Evolutionary conservation across 2,329 filamentous ascomycete species (phyloP).

Genomic region (Neocatenulostroma microsporum): DNA sequence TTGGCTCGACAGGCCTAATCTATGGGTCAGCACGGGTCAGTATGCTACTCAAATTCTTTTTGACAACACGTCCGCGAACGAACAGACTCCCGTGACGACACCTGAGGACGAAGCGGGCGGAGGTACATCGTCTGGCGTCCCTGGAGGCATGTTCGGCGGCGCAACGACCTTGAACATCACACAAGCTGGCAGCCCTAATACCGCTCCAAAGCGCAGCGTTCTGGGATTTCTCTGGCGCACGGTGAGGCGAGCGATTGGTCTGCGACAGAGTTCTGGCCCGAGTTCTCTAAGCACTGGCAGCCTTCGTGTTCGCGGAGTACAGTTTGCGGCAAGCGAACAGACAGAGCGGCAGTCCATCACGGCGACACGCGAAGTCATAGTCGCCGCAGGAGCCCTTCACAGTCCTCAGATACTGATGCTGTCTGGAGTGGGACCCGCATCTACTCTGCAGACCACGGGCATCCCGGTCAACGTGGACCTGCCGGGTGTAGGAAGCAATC

Average conservation of each 20-base stretch:
- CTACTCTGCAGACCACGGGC: conserved; percentile 37
- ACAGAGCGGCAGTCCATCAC: conserved; percentile 15
- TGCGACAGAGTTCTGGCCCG: neutral
- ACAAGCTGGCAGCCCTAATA: neutral
- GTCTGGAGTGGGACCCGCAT: conserved; percentile 50
- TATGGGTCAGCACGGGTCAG: conserved; percentile 30
- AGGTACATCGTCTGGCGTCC: conserved; percentile 12
- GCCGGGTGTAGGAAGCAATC: conserved; percentile 56
- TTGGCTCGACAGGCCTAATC: conserved; percentile 27
- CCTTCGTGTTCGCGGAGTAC: conserved; percentile 14
- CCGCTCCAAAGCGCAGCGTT: neutral
- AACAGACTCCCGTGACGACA: conserved; percentile 9
- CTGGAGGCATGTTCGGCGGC: conserved; percentile 15
- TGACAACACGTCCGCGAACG: conserved; percentile 15
- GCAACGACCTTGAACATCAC: conserved; percentile 11
- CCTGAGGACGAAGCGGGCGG: conserved; percentile 11
- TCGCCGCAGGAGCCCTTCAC: conserved; percentile 25
- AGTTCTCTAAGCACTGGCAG: neutral
- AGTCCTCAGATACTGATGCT: conserved; percentile 28
- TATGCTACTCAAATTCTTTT: conserved; percentile 30
- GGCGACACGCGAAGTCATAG: conserved; percentile 23
- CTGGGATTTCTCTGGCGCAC: neutral
- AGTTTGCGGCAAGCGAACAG: conserved; percentile 18
- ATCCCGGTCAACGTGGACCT: conserved; percentile 50
- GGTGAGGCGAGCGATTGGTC: neutral